Evolutionary conservation across 805 yeast species (phyloP).

Genomic region (Starmerella ratchasimensis): DNA sequence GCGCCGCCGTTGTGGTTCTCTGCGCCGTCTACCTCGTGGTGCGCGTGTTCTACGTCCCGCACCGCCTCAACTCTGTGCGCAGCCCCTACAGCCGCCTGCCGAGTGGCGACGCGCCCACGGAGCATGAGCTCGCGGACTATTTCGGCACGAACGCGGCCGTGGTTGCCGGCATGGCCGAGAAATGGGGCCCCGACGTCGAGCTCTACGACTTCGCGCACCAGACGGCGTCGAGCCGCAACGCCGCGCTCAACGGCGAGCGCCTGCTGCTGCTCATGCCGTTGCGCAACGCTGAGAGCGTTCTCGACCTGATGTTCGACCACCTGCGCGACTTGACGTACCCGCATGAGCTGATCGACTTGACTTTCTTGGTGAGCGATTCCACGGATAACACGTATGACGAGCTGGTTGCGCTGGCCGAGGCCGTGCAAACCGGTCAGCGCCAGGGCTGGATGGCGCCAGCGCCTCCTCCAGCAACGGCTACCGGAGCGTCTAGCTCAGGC

Average conservation of each 20-base stretch:
- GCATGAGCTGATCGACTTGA: slow-evolving; percentile 62
- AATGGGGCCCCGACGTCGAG: slow-evolving; percentile 31
- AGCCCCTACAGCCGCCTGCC: no score
- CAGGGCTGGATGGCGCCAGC: slow-evolving; percentile 4
- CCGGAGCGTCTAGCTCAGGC: no score
- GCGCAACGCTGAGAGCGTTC: slow-evolving; percentile 77
- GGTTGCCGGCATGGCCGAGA: background rate
- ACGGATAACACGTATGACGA: slow-evolving; percentile 51
- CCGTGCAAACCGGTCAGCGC: slow-evolving; percentile 40
- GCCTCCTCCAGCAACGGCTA: no score
- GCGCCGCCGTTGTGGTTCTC: slow-evolving; percentile 5
- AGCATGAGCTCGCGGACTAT: background rate
- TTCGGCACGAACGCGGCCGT: background rate
- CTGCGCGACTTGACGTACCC: slow-evolving; percentile 61
- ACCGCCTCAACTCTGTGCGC: slow-evolving; percentile 1
- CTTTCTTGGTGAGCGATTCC: slow-evolving; percentile 80
- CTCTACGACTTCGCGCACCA: slow-evolving; percentile 45
- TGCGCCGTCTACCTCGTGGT: slow-evolving; percentile 6
- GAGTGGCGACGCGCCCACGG: background rate
- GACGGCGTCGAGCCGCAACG: slow-evolving; percentile 8
- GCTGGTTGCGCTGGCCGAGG: slow-evolving; percentile 31
- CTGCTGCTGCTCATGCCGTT: slow-evolving; percentile 76
- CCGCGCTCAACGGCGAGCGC: slow-evolving; percentile 44
- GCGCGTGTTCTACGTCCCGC: slow-evolving; percentile 4
- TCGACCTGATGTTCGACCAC: slow-evolving; percentile 76